phyloP scores from a whole-genome alignment of 257 asterid species.

The Ocimum tenuiflorum region DNA sequence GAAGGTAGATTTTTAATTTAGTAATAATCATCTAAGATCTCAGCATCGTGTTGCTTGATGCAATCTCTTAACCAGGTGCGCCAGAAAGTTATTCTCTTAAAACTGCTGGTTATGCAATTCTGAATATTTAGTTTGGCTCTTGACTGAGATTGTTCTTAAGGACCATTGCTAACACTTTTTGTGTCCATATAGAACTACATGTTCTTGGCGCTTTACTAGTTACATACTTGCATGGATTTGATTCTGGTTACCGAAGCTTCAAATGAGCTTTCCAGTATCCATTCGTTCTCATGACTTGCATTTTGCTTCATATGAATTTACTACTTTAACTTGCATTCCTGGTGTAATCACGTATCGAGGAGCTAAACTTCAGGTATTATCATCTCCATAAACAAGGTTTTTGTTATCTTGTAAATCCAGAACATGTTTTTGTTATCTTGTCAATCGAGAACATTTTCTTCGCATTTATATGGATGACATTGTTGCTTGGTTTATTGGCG shows the following conservation, averaged over 20 bases:
- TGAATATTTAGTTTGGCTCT: background rate
- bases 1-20: background rate
- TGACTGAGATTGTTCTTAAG: background rate
- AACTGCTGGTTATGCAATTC: background rate
- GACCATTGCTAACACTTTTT: background rate
- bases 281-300: constrained; percentile 30
- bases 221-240: background rate
- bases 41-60: background rate
- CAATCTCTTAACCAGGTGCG: background rate
- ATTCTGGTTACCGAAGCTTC: constrained; percentile 13
- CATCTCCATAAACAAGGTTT: background rate
- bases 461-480: background rate
- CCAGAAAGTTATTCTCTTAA: background rate
- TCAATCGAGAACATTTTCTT: background rate
- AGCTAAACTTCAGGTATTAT: constrained; percentile 92
- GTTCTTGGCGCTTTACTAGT: background rate
- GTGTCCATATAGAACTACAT: background rate
- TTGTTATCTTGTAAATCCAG: background rate
- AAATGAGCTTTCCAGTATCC: background rate
- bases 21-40: constrained; percentile 3
- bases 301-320: constrained; percentile 98
- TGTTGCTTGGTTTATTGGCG: background rate
- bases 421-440: background rate
- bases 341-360: constrained; percentile 94
- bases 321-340: constrained; percentile 98